Evolutionary conservation across 1,284 basidiomycete genomes (phyloP).

Genomic region (Tylopilus sp.): DNA sequence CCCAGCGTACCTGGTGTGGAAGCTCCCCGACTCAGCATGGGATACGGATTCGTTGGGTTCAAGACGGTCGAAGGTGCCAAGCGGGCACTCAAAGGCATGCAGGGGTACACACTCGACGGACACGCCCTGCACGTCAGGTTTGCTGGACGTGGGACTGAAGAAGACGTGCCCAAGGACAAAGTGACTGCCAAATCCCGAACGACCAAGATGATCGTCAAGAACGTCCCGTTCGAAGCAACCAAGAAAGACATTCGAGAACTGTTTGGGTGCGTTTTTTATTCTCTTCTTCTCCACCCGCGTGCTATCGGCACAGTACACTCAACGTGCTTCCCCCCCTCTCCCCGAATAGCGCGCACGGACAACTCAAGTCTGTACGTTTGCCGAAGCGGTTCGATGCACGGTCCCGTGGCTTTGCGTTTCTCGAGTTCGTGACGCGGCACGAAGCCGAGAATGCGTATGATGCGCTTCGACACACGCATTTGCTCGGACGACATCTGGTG

Average conservation of each 20-base stretch:
- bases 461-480: constrained; percentile 88
- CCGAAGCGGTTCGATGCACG: constrained; percentile 85
- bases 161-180: constrained; percentile 46
- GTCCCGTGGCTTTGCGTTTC: constrained; percentile 91
- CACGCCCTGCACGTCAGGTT: constrained; percentile 84
- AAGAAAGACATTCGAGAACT: constrained; percentile 90
- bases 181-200: constrained; percentile 51
- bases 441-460: constrained; percentile 86
- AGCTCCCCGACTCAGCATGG: constrained; percentile 73
- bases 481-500: constrained; percentile 92
- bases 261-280: constrained; percentile 61
- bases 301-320: not conserved
- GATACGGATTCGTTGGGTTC: constrained; percentile 96
- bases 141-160: constrained; percentile 80
- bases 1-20: constrained; percentile 45
- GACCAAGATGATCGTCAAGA: constrained; percentile 95
- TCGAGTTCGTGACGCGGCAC: constrained; percentile 85
- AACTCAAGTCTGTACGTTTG: constrained; percentile 86
- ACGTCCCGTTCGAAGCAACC: constrained; percentile 93
- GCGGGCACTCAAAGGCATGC: constrained; percentile 74
- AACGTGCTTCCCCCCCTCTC: not conserved
- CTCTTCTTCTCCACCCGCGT: too few relatives aligned
- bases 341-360: constrained; percentile 71
- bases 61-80: constrained; percentile 70
- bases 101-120: constrained; percentile 84